Conservation (phyloP, 345 rosid genomes). For the Limnanthes douglasii region DNA sequence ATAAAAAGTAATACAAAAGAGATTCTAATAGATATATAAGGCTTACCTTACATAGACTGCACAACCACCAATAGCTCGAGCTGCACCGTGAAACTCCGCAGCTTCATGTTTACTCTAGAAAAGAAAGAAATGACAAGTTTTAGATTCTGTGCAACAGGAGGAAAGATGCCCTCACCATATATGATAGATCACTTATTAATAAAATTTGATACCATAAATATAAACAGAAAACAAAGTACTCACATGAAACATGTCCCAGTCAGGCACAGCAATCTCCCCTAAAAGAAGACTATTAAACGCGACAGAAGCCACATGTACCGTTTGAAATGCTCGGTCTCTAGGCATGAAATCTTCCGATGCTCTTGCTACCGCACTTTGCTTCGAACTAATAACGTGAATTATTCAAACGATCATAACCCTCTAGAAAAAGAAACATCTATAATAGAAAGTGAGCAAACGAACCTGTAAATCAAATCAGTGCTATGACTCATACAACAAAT, state of each 20-base stretch:
- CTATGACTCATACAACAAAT: conserved; percentile 52
- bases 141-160: too few species aligned
- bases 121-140: conserved; percentile 3
- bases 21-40: background rate
- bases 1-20: background rate
- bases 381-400: conserved; percentile 17
- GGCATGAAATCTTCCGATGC: conserved; percentile 65
- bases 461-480: conserved; percentile 44
- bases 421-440: background rate
- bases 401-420: background rate
- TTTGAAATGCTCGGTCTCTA: conserved; percentile 33
- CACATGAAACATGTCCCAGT: conserved; percentile 61
- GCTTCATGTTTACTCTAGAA: conserved; percentile 35
- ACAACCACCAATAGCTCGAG: conserved; percentile 49
- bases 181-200: too few species aligned
- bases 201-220: background rate
- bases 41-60: conserved; percentile 43
- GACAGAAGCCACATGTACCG: conserved; percentile 39
- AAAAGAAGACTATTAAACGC: conserved; percentile 46
- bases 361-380: conserved; percentile 31
- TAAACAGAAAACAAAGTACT: background rate
- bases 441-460: background rate
- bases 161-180: too few species aligned
- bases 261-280: conserved; percentile 46
- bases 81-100: conserved; percentile 45